A percentile compares a stretch with the other conserved stretches of the same genome.
phyloP scores from a whole-genome alignment of 306 rosid species.

The Cucurbita moschata region DNA sequence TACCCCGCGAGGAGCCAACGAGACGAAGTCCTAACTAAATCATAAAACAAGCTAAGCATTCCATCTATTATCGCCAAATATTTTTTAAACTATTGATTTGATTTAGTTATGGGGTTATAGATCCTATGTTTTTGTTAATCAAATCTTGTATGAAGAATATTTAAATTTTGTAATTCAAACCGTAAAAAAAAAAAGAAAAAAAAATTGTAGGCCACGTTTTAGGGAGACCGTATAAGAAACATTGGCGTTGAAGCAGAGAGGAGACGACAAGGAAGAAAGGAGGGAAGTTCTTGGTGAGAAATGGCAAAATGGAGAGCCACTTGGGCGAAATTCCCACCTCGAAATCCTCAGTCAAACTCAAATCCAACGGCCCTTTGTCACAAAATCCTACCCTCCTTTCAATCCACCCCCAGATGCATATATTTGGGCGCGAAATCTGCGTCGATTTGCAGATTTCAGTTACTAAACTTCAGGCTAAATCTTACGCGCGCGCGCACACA shows the following conservation, averaged over 20 bases:
- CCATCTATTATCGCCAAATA: too few relatives aligned
- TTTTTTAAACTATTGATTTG: too few relatives aligned
- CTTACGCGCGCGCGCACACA: background rate
- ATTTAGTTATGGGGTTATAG: too few relatives aligned
- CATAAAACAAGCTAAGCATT: too few relatives aligned
- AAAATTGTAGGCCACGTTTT: too few relatives aligned
- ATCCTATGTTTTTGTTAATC: too few relatives aligned
- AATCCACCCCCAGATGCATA: background rate
- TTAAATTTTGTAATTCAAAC: too few relatives aligned
- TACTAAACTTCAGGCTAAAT: background rate
- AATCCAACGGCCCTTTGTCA: background rate
- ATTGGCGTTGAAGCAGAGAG: background rate
- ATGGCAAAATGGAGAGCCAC: background rate
- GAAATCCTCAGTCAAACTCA: background rate
- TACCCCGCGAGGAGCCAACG: too few relatives aligned
- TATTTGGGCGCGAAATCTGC: conserved; percentile 3
- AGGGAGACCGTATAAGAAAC: too few relatives aligned
- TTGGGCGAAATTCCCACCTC: background rate
- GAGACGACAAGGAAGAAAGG: background rate
- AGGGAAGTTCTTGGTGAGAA: background rate
- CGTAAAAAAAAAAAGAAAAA: too few relatives aligned
- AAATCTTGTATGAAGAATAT: too few relatives aligned
- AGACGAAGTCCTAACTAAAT: too few relatives aligned
- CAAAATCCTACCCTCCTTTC: background rate
- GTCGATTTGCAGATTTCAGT: background rate